A percentile compares a stretch with the other conserved stretches of the same genome.
Evolutionary conservation across 2,329 filamentous ascomycete genomes (phyloP).

Genomic region (Pestalotiopsis sp.): DNA sequence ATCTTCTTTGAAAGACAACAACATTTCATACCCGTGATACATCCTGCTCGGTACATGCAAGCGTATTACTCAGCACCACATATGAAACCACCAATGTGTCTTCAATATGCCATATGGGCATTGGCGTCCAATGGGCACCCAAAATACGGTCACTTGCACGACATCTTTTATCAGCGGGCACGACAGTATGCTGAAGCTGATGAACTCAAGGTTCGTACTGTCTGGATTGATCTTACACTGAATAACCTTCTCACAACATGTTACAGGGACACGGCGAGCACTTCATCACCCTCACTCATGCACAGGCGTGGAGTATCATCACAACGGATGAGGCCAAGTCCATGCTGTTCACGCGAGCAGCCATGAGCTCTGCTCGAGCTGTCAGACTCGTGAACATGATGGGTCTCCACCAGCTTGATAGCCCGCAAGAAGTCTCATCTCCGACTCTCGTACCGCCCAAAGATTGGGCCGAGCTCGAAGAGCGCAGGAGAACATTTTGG

Average conservation of each 20-base stretch:
- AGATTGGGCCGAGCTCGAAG: constrained; percentile 82
- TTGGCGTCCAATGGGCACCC: constrained; percentile 73
- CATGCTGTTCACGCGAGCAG: constrained; percentile 84
- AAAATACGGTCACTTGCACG: constrained; percentile 54
- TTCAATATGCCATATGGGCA: constrained; percentile 92
- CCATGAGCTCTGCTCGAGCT: constrained; percentile 76
- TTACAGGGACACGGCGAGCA: constrained; percentile 71
- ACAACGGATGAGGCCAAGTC: constrained; percentile 80
- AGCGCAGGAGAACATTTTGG: constrained; percentile 87
- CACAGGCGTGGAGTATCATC: constrained; percentile 78
- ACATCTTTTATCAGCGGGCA: constrained; percentile 79
- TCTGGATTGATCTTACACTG: neutral
- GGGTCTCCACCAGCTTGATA: constrained; percentile 60
- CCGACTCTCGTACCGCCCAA: constrained; percentile 72
- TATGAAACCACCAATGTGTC: constrained; percentile 77
- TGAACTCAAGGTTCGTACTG: constrained; percentile 68
- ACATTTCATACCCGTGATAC: constrained; percentile 74
- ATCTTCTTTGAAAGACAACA: constrained; percentile 79
- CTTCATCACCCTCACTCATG: constrained; percentile 78
- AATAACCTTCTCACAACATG: neutral
- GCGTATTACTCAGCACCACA: constrained; percentile 73
- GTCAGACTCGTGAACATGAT: constrained; percentile 79
- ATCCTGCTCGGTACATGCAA: constrained; percentile 74
- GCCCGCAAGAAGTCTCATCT: constrained; percentile 44
- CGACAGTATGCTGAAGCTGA: constrained; percentile 83